Evolutionary conservation across 2,329 filamentous ascomycete genomes (phyloP).

Genomic region (Ramichloridium luteum): DNA sequence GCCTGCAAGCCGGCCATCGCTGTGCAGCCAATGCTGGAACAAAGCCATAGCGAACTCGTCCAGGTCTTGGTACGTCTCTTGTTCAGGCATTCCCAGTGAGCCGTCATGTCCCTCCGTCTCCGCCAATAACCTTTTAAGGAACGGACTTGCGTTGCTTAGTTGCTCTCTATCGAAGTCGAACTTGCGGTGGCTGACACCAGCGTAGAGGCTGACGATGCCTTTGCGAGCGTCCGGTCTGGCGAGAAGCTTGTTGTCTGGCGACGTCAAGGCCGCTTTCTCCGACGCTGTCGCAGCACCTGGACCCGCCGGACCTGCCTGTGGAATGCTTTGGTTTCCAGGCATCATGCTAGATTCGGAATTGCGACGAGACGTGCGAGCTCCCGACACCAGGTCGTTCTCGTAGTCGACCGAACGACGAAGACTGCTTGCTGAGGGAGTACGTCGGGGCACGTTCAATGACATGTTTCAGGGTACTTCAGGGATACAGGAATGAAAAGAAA

Average conservation of each 20-base stretch:
- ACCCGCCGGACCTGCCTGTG: no score
- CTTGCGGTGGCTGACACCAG: constrained; percentile 17
- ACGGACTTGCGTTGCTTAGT: constrained; percentile 17
- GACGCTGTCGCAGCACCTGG: constrained; percentile 1
- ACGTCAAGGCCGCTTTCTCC: constrained; percentile 5
- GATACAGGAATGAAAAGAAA: no score
- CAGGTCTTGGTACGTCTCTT: constrained; percentile 18
- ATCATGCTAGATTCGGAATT: constrained; percentile 8
- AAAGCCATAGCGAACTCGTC: constrained; percentile 23
- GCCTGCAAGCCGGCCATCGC: constrained; percentile 16
- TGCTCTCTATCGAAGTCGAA: constrained; percentile 17
- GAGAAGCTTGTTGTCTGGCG: constrained; percentile 5
- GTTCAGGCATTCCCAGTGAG: constrained; percentile 7
- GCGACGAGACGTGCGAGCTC: constrained; percentile 7
- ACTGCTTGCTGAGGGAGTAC: constrained; percentile 7
- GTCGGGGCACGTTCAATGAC: no score
- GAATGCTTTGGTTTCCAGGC: no score
- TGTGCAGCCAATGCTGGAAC: constrained; percentile 23
- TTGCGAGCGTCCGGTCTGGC: constrained; percentile 2
- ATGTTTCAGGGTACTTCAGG: no score
- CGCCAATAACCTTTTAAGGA: constrained; percentile 17
- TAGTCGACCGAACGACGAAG: constrained; percentile 7
- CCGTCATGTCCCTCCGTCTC: constrained; percentile 8
- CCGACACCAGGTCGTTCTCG: constrained; percentile 9
- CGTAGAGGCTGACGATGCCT: constrained; percentile 12